These are phyloP conservation scores for Nepenthes mirabilis DNA, from an alignment of 148 eudicot species.

Conservation along the genomic window DNA sequence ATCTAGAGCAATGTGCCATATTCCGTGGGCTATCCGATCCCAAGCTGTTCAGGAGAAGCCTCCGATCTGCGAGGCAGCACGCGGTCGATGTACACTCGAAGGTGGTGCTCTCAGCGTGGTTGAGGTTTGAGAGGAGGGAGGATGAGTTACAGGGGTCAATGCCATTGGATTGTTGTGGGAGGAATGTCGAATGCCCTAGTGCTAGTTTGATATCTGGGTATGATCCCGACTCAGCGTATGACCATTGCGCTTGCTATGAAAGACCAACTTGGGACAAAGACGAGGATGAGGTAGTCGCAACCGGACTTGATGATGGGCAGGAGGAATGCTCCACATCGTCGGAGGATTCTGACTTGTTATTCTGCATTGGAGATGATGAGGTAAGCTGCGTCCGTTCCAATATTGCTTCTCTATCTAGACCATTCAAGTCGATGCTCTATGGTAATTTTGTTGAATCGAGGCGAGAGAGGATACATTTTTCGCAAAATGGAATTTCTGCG, in stretches of 20 bases:
- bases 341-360: conserved; percentile 30
- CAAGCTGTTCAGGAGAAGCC: conserved; percentile 36
- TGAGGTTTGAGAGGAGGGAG: conserved; percentile 53
- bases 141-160: conserved; percentile 36
- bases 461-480: conserved; percentile 47
- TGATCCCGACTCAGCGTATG: conserved; percentile 41
- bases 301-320: conserved; percentile 1
- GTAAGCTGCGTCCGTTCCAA: conserved; percentile 41
- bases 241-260: conserved; percentile 26
- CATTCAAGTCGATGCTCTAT: conserved; percentile 56
- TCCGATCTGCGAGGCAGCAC: conserved; percentile 40
- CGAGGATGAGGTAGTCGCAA: background rate
- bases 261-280: background rate
- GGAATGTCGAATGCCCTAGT: conserved; percentile 42
- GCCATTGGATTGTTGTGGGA: conserved; percentile 46
- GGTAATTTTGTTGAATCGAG: conserved; percentile 56
- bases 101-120: conserved; percentile 52
- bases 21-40: conserved; percentile 31
- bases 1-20: conserved; percentile 39
- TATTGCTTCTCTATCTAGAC: conserved; percentile 56
- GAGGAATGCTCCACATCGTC: conserved; percentile 40
- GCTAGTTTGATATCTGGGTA: conserved; percentile 40
- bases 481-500: conserved; percentile 39
- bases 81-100: conserved; percentile 50
- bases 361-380: conserved; percentile 43